These are phyloP conservation scores for Salvia rosmarinus DNA, from an alignment of 257 asterid species.

Conservation along the genomic window DNA sequence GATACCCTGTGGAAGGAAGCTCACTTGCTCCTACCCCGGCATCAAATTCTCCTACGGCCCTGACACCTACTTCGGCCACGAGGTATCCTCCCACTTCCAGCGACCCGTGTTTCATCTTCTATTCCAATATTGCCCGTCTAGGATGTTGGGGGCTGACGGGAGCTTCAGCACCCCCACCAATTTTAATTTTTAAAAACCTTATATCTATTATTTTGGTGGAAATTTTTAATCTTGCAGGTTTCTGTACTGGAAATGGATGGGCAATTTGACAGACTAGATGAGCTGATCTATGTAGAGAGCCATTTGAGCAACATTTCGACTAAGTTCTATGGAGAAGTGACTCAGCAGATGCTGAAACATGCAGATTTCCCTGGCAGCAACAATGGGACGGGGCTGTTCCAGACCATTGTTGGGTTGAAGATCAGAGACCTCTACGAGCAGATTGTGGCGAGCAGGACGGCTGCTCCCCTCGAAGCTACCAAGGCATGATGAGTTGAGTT, in stretches of 20 bases:
- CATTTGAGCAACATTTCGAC: slow-evolving; percentile 90
- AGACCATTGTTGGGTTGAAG: slow-evolving; percentile 84
- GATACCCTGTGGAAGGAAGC: slow-evolving; percentile 98
- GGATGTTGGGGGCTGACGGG: too few species aligned
- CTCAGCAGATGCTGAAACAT: slow-evolving; percentile 96
- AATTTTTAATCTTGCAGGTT: slow-evolving; percentile 48
- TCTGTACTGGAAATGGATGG: slow-evolving; percentile 99
- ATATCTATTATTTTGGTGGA: too few species aligned
- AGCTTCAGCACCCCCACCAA: too few species aligned
- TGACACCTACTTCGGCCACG: slow-evolving; percentile 76
- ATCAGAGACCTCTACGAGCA: slow-evolving; percentile 96
- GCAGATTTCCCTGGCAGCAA: slow-evolving; percentile 96
- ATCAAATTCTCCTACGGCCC: slow-evolving; percentile 92
- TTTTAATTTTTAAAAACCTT: too few species aligned
- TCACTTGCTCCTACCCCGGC: slow-evolving; percentile 98
- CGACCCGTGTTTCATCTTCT: not conserved
- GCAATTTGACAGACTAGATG: slow-evolving; percentile 92
- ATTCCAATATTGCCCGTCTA: not conserved
- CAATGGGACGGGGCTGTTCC: slow-evolving; percentile 98
- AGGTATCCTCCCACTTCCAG: slow-evolving; percentile 40
- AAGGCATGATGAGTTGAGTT: slow-evolving; percentile 50
- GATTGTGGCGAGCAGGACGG: slow-evolving; percentile 57
- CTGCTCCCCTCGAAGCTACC: slow-evolving; percentile 59
- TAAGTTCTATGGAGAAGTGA: slow-evolving; percentile 96
- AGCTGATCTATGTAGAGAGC: slow-evolving; percentile 92